Base-by-base conservation (phyloP, 805 yeast species). In the Nakazawaea siamensis region DNA sequence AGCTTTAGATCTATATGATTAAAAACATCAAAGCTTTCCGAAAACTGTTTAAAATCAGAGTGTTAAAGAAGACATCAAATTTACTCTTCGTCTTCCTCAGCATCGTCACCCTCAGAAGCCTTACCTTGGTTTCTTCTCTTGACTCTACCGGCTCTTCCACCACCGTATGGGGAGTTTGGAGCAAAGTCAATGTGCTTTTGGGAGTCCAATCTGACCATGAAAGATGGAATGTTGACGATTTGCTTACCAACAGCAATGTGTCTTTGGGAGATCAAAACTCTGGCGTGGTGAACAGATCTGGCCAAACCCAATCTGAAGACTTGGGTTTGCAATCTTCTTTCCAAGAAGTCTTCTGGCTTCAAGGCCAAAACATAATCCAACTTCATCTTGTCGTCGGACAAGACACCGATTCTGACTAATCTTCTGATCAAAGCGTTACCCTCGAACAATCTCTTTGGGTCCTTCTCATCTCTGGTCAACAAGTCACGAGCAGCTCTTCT, bases 401-500 rank as follows among this genome's bases (percentile, higher is more conserved):
- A 80, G 65, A 92, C 95, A 85, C 98, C 98, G 54, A 87, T 77
- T 77, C 98, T 85, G 50, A 92, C 97, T 65, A 92, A 81, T 80
- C 97, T 87, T 81, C 98, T 88, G 73, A 92, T 92, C 68, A 92
- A 86, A 65, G 98, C 98, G 68, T 92, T 92, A 84, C 98, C 98
- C 76, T 92, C 98, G 79, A 92, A 92, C 64, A 92, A 82, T 78
- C 98, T 87, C 86, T 88, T 92, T 81, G 95, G 97, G 73, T 92
- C 98, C 81, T 92, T 92, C 79, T 92, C 98, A 63, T 92, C 98
- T 78, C 96, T 87, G 78, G 98, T 92, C 72, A 92, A 81, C 62
- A 92, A 77, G 64, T 92, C 97, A 83, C 98, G 95, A 65, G 98
- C 98, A 69, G 98, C 98, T 78, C 98, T 87, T 78, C 98, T 88